Conservation (phyloP, 805 yeast genomes). For the Tetrapisispora fleetii region DNA sequence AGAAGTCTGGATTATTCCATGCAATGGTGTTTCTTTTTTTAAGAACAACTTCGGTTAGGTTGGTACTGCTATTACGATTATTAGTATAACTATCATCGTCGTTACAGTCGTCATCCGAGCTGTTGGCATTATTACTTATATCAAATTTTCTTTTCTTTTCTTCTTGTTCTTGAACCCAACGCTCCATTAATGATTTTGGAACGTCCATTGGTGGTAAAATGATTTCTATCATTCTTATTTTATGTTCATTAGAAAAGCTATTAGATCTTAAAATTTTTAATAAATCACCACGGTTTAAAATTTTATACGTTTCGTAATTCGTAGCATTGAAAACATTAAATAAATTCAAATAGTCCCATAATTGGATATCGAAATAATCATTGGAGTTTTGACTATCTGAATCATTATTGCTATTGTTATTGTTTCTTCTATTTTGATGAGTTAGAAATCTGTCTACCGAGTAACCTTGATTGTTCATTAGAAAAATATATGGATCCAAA, state of each 20-base stretch:
- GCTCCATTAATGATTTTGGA: conserved; percentile 30
- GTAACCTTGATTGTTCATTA: conserved; percentile 57
- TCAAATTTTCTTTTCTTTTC: conserved; percentile 8
- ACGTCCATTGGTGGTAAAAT: conserved; percentile 53
- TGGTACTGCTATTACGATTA: not conserved
- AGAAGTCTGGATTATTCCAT: not conserved
- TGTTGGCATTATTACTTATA: not conserved
- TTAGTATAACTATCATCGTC: not conserved
- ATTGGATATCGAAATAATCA: conserved; percentile 49
- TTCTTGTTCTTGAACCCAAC: conserved; percentile 20
- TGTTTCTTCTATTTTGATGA: conserved; percentile 28
- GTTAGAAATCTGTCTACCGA: conserved; percentile 56
- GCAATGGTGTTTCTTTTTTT: not conserved
- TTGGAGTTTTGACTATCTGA: conserved; percentile 27
- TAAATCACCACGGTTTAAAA: conserved; percentile 41
- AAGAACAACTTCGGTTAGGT: too few relatives aligned
- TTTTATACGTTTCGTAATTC: conserved; percentile 34
- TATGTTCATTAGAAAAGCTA: conserved; percentile 33
- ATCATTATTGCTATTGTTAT: not conserved
- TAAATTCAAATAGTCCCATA: conserved; percentile 45
- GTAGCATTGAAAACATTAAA: conserved; percentile 48
- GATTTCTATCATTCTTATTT: conserved; percentile 46
- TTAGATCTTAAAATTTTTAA: conserved; percentile 33
- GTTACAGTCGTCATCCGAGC: not conserved
- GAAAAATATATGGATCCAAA: conserved; percentile 46